Evolutionary conservation across 2,329 filamentous ascomycete species (phyloP), one percentile per base, ranked within the genome.

Genomic region (Fusarium abutilonis): DNA sequence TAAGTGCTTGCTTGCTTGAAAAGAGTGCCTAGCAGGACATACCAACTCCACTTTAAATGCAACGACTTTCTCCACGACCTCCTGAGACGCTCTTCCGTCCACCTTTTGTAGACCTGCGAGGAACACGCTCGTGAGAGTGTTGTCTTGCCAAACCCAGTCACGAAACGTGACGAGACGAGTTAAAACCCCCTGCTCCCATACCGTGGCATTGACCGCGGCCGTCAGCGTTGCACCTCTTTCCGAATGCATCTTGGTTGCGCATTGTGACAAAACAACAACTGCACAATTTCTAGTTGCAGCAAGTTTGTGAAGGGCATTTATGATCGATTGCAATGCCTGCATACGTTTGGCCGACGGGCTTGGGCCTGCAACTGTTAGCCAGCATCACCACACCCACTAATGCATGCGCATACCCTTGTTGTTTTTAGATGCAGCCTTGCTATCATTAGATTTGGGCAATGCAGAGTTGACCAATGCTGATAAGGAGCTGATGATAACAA

Each of bases 131-230:
- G 80, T 79, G 21, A 79, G 76, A 15, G 74, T 75, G 40, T 77
- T 76, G 39, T 77, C 76, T 48, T 77, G 75, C 77, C 82, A 85
- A 60, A 80, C 83, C 84, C 86, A 93, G 77, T 97, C 92, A 69
- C 90, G 84, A 74, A 95, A 96, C 31, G 97, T 75, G 21, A 89
- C 89, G 59, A 97, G 74, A 50, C 92, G 83, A 38, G 87, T 90
- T 60, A 86, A 85, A 34, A 97, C 80, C 29, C 87, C 89, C 63
- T 86, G 87, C 59, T 97, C 93, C 93, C 93, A 97, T 38, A 90
- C 86, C 17, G 82, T 82, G 13, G 90, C 88, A 53, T 89, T 89
- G 61, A 97, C 82, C 36, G 91, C 87, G 14, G 93, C 90, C 49
- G 89, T 84, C 44, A 98, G 79, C 10, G 89, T 84, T 13, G 93